Conservation (phyloP, 805 yeast genomes). For the Lipomyces oligophaga region DNA sequence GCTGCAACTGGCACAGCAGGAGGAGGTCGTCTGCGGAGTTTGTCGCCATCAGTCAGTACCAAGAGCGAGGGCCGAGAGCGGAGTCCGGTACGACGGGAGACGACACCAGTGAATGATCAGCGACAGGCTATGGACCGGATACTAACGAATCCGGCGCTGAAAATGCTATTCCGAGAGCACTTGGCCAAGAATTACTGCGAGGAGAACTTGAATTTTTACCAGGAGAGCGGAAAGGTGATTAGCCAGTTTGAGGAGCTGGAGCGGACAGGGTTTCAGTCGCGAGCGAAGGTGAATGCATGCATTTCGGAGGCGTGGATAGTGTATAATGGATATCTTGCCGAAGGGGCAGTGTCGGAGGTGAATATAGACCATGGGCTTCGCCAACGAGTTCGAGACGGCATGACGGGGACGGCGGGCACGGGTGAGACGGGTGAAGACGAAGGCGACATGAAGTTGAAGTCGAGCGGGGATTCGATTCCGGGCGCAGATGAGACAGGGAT, state of each 20-base stretch:
- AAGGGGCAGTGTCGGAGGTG: slow-evolving; percentile 64
- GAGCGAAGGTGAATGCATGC: slow-evolving; percentile 19
- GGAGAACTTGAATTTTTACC: slow-evolving; percentile 72
- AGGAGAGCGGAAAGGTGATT: slow-evolving; percentile 51
- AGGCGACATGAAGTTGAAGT: not conserved
- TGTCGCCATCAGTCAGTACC: not conserved
- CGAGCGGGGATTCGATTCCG: too few species aligned
- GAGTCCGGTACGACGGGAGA: not conserved
- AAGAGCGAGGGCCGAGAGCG: not conserved
- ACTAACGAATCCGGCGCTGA: slow-evolving; percentile 70
- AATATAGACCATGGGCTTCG: slow-evolving; percentile 54
- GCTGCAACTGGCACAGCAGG: not conserved
- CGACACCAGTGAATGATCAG: slow-evolving; percentile 7
- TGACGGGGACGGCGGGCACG: slow-evolving; percentile 6
- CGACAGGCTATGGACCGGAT: slow-evolving; percentile 40
- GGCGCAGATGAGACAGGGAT: slow-evolving; percentile 2
- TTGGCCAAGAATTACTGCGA: slow-evolving; percentile 60
- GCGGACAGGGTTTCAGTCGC: slow-evolving; percentile 2
- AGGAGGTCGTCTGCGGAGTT: not conserved
- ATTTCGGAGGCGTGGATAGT: slow-evolving; percentile 59
- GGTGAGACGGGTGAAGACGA: not conserved
- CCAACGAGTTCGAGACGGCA: slow-evolving; percentile 16
- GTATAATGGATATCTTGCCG: slow-evolving; percentile 59
- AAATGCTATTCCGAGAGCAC: slow-evolving; percentile 63
- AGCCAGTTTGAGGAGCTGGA: slow-evolving; percentile 14